phyloP scores from a whole-genome alignment of 2,329 filamentous ascomycete genomes.

The Fusarium virguliforme region DNA sequence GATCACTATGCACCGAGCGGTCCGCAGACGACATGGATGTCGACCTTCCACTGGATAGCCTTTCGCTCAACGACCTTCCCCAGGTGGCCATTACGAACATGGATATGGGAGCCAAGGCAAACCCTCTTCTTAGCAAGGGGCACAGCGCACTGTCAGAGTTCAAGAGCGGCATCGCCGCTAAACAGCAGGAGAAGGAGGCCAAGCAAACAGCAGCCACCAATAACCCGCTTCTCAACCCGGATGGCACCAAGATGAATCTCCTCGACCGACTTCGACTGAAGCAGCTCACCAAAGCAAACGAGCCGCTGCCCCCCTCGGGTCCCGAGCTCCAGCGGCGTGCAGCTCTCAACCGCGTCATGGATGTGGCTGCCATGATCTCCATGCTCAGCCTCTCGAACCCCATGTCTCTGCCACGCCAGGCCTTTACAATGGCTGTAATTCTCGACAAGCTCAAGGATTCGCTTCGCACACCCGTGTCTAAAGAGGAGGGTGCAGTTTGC shows the following conservation, averaged over 20 bases:
- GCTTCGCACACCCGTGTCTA: slow-evolving; percentile 69
- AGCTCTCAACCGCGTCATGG: slow-evolving; percentile 77
- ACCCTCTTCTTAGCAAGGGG: slow-evolving; percentile 75
- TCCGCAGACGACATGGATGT: slow-evolving; percentile 47
- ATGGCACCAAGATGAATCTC: slow-evolving; percentile 74
- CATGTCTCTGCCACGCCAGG: slow-evolving; percentile 68
- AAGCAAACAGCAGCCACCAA: slow-evolving; percentile 55
- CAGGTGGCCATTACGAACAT: slow-evolving; percentile 56
- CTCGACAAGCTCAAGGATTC: slow-evolving; percentile 79
- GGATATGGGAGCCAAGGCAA: slow-evolving; percentile 60
- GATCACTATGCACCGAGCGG: slow-evolving; percentile 61
- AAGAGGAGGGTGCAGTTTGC: slow-evolving; percentile 67
- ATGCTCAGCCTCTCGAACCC: slow-evolving; percentile 73
- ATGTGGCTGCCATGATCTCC: slow-evolving; percentile 78
- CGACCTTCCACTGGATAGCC: slow-evolving; percentile 50
- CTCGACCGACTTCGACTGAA: slow-evolving; percentile 84
- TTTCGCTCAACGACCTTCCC: slow-evolving; percentile 68
- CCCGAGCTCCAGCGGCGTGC: slow-evolving; percentile 73
- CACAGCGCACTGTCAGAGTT: slow-evolving; percentile 79
- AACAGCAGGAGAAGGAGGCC: slow-evolving; percentile 64
- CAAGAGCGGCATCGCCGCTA: slow-evolving; percentile 72
- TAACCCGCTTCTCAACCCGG: slow-evolving; percentile 58
- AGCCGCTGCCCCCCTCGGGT: slow-evolving; percentile 70
- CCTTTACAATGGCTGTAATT: slow-evolving; percentile 76
- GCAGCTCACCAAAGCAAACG: slow-evolving; percentile 71